Conservation (phyloP, 2,329 filamentous ascomycete genomes). For the Colletotrichum noveboracense region DNA sequence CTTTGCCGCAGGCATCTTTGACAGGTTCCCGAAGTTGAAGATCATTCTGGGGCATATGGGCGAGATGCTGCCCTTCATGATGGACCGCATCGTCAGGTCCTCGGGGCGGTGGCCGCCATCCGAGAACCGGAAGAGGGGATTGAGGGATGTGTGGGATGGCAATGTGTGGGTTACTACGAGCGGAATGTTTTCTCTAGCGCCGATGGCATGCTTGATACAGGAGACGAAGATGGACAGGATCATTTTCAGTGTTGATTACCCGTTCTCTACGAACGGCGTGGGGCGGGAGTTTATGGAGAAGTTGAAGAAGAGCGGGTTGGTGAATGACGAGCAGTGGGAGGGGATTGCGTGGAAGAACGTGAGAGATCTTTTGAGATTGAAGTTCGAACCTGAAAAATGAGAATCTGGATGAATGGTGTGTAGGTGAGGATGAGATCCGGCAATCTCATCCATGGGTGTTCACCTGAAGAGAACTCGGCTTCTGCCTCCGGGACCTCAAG, state of each 20-base stretch:
- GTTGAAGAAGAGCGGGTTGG: conserved; percentile 52
- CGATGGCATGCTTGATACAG: conserved; percentile 48
- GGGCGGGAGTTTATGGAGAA: conserved; percentile 53
- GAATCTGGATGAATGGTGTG: background rate
- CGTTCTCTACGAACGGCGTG: conserved; percentile 54
- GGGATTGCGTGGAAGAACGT: conserved; percentile 56
- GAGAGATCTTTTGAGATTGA: conserved; percentile 45
- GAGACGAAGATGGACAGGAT: conserved; percentile 54
- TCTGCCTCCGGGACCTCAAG: background rate
- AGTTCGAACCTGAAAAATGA: conserved; percentile 5
- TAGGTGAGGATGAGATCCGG: background rate
- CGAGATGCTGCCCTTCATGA: conserved; percentile 57
- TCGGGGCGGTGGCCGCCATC: conserved; percentile 19
- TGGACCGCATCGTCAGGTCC: conserved; percentile 47
- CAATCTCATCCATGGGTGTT: background rate
- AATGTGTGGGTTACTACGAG: conserved; percentile 65
- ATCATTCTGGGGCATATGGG: conserved; percentile 46
- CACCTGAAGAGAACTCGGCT: background rate
- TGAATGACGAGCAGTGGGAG: conserved; percentile 53
- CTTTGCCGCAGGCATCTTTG: conserved; percentile 38
- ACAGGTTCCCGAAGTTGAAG: conserved; percentile 40
- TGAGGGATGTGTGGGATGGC: conserved; percentile 56
- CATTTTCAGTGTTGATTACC: conserved; percentile 64
- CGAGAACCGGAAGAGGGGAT: conserved; percentile 36
- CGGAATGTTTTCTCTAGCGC: conserved; percentile 55